Evolutionary conservation across 805 yeast genomes (phyloP), one percentile per base, ranked within the genome.

Genomic region (Peterozyma toletana): DNA sequence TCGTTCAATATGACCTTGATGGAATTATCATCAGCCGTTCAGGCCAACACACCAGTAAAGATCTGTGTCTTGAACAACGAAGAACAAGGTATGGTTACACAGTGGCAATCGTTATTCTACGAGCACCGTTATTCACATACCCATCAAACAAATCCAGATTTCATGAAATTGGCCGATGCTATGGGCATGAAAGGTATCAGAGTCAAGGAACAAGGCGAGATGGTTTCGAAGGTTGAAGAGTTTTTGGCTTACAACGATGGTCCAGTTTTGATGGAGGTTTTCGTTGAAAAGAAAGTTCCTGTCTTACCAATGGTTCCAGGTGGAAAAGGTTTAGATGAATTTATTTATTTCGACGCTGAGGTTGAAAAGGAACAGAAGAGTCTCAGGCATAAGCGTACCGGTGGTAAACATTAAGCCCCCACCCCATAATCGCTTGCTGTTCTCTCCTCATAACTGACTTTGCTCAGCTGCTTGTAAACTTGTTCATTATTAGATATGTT

Each of bases 71-170:
- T 93, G 61, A 93, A 93, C 69, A 93, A 93, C 66, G 98, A 91
- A 71, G 99, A 93, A 71, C 99, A 93, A 72, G 99, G 99, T 62
- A 93, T 93, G 99, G 99, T 93, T 45, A 91, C 98, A 11, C 99
- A 93, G 67, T 93, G 99, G 99, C 99, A 93, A 72, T 85, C 96
- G 11, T 71, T 93, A 49, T 93, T 93, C 74, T 93, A 93, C 68
- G 96, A 91, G 65, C 91, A 91, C 68, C 81, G 99, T 68, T 93
- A 87, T 66, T 77, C 97, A n/a, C 98, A 93, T 68, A 91, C 99
- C 18, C 98, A 93, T 69, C 99, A 93, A 71, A 62, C 76, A 47
- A 93, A 93, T 66, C 99, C 99, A 45, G 84, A 93, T 67, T 93
- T 90, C 62, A 78, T 87, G 73, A 86, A 86, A 66, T 73, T 93